phyloP scores from a whole-genome alignment of 2,329 filamentous ascomycete genomes.

The Pseudopithomyces chartarum region DNA sequence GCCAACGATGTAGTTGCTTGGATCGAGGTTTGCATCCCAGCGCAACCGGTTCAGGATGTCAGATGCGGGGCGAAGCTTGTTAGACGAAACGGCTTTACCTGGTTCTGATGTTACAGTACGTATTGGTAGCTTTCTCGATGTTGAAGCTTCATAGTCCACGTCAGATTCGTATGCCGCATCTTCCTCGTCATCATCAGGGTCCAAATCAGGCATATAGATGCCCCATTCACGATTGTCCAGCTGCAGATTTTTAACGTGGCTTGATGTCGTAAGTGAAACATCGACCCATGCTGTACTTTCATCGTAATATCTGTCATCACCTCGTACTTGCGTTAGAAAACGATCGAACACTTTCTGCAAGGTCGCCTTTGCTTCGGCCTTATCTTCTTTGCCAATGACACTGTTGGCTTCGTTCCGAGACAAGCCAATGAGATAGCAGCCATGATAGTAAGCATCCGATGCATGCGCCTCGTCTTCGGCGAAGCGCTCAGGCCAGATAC shows the following conservation, averaged over 20 bases:
- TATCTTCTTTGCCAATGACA: constrained; percentile 40
- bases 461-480: constrained; percentile 28
- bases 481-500: constrained; percentile 69
- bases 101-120: constrained; percentile 17
- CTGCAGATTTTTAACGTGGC: constrained; percentile 46
- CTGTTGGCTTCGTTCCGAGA: constrained; percentile 18
- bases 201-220: constrained; percentile 50
- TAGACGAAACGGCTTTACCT: constrained; percentile 24
- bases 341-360: constrained; percentile 46
- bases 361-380: constrained; percentile 49
- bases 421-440: constrained; percentile 67
- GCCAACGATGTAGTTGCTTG: constrained; percentile 55
- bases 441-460: constrained; percentile 55
- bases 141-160: constrained; percentile 16
- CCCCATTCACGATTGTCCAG: constrained; percentile 59
- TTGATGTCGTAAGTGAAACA: constrained; percentile 34
- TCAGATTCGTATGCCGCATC: constrained; percentile 34
- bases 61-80: constrained; percentile 42
- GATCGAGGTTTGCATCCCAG: constrained; percentile 55
- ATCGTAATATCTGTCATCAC: constrained; percentile 45
- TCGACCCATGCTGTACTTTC: constrained; percentile 41
- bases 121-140: constrained; percentile 22
- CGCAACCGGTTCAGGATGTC: constrained; percentile 56
- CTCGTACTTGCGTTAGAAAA: constrained; percentile 43
- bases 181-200: constrained; percentile 44